A percentile compares a stretch with the other conserved stretches of the same genome.
These are phyloP conservation scores for Tylopilus sp. DNA, from an alignment of 768 basidiomycete species.

Conservation along the genomic window DNA sequence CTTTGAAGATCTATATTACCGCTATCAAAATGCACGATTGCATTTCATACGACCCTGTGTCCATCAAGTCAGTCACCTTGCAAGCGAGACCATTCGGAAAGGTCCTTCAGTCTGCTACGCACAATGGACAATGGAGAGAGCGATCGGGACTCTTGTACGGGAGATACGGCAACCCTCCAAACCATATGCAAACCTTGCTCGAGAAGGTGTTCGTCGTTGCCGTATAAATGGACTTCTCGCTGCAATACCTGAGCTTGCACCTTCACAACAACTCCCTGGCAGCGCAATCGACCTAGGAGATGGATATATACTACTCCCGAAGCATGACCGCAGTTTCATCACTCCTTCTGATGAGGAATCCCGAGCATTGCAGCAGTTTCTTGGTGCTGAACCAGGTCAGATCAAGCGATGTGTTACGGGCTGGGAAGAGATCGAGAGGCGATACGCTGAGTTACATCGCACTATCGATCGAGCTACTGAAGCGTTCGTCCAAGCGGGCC, in stretches of 20 bases:
- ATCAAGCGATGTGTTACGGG: too few species aligned
- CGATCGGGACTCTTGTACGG: not conserved
- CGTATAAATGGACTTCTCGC: not conserved
- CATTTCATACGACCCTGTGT: not conserved
- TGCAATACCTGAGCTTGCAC: not conserved
- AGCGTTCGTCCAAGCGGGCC: too few species aligned
- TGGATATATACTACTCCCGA: not conserved
- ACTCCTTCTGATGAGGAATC: too few species aligned
- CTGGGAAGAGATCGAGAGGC: too few species aligned
- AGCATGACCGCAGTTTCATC: too few species aligned
- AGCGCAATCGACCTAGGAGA: not conserved
- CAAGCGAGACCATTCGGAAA: not conserved
- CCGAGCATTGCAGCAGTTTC: too few species aligned
- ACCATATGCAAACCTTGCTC: not conserved
- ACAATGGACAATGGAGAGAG: not conserved
- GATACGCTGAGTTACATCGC: too few species aligned
- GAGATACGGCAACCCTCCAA: not conserved
- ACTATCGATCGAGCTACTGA: too few species aligned
- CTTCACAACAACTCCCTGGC: not conserved
- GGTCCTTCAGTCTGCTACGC: not conserved
- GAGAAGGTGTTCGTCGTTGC: not conserved
- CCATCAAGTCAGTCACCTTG: not conserved
- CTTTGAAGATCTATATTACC: not conserved
- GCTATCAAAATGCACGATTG: not conserved
- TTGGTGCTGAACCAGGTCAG: too few species aligned